Base-by-base conservation (phyloP, 2,329 filamentous ascomycete species). In the Leptodontidium sp. region DNA sequence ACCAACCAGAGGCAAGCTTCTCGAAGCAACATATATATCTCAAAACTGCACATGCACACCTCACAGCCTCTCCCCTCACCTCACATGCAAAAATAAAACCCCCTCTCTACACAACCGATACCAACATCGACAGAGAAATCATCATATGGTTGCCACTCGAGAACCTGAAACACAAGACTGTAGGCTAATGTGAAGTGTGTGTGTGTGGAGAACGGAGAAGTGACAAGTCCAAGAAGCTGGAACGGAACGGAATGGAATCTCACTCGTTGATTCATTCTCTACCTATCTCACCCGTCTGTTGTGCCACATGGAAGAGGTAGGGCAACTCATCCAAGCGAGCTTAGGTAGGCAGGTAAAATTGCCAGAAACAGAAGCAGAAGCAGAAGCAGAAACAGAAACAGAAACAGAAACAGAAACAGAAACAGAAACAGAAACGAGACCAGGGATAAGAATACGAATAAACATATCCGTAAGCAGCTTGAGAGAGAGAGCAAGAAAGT, bases 261-360 rank as follows among this genome's bases (percentile, higher is more conserved):
- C 52, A 55, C 15, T 55, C 52, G 52, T 55, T 8, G 52, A 55
- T n/a, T 35, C 52, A 24, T 26, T 53, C 50, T 53, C 50, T 32
- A 15, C 8, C 38, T 8, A 35, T 35, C 52, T 35, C 2, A 8
- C 29, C 14, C 26, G 29, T 55, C 52, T 15, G 5, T 6, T 32
- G 24, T 26, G 15, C 29, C 52, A n/a, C 52, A n/a, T n/a, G 26
- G 4, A 17, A 55, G 32, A 55, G 17, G 14, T 2, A 53, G 9
- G 4, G 17, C 24, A 35, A 26, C n/a, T 55, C 52, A 35, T 14
- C 29, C 29, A 55, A n/a, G 24, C 29, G 52, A 35, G 29, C 29
- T 32, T 32, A 32, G 26, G 52, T 55, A n/a, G 52, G 38, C 8
- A 40, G 8, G 38, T 11, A 8, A 12, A 11, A 40, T 12, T 32